Percentiles rank a stretch among this genome's conserved stretches.
phyloP scores from a whole-genome alignment of 192 early-diverging fungal genomes.

The Powellomyces hirtus region DNA sequence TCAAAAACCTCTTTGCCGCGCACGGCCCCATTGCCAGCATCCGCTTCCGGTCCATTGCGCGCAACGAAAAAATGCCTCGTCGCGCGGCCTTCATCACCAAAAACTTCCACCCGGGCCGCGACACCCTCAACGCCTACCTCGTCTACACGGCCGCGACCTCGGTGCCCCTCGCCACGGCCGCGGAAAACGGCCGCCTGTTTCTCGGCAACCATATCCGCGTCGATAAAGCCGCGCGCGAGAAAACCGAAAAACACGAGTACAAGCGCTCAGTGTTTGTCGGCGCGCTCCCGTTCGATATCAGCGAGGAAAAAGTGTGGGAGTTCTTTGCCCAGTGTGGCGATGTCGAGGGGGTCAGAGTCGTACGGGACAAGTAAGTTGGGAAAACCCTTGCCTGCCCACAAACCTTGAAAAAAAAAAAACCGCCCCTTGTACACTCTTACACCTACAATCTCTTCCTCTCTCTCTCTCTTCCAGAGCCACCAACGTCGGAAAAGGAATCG shows the following conservation, averaged over 20 bases:
- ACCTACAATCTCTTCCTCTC: no score
- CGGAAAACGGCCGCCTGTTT: conserved; percentile 79
- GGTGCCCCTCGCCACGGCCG: conserved; percentile 55
- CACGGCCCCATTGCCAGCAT: conserved; percentile 80
- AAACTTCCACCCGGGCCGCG: conserved; percentile 79
- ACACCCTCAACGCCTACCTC: conserved; percentile 86
- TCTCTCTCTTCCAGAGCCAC: conserved; percentile 43
- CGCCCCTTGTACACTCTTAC: no score
- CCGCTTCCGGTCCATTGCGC: conserved; percentile 87
- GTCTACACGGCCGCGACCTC: conserved; percentile 68
- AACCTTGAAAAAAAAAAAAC: no score
- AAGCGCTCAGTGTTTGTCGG: conserved; percentile 69
- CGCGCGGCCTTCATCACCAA: conserved; percentile 81
- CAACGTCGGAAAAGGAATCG: conserved; percentile 92
- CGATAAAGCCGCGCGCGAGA: conserved; percentile 42
- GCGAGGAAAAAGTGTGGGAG: conserved; percentile 44
- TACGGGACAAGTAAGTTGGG: conserved; percentile 69
- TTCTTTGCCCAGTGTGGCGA: conserved; percentile 49
- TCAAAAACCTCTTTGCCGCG: conserved; percentile 64
- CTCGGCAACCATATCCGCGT: conserved; percentile 86
- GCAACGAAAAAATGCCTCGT: conserved; percentile 65
- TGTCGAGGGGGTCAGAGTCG: conserved; percentile 76
- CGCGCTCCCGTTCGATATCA: conserved; percentile 53
- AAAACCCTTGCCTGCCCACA: no score
- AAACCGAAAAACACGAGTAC: conserved; percentile 58